phyloP scores from a whole-genome alignment of 257 asterid species.

The Verbascum thapsus region DNA sequence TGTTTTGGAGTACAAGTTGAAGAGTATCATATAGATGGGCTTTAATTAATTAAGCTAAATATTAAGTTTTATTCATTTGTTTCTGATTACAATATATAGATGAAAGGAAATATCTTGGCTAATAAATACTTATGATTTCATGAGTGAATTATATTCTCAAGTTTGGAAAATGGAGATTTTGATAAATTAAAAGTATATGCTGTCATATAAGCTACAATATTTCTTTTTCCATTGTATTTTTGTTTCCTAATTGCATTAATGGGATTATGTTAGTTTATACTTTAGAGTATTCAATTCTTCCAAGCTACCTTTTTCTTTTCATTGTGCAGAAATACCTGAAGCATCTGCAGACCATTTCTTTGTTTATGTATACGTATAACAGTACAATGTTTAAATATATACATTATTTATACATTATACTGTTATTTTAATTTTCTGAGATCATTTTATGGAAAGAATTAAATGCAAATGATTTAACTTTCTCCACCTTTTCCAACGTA shows the following conservation, averaged over 20 bases:
- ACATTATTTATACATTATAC: constrained; percentile 27
- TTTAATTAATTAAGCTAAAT: no score
- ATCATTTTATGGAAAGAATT: constrained; percentile 27
- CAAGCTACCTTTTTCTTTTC: constrained; percentile 33
- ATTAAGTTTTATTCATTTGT: no score
- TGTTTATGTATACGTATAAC: no score
- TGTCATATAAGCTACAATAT: no score
- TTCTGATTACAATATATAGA: no score
- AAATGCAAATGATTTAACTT: no score
- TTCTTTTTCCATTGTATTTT: not conserved
- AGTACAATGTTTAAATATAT: no score
- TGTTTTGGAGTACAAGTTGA: no score
- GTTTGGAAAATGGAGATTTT: not conserved
- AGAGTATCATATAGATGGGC: no score
- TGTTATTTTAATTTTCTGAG: constrained; percentile 25
- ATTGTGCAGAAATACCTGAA: constrained; percentile 38
- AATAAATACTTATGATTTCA: no score
- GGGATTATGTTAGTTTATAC: constrained; percentile 24
- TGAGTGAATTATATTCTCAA: not conserved
- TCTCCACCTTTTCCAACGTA: constrained; percentile 12
- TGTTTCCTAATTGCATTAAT: not conserved
- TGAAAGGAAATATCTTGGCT: no score
- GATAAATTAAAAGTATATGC: no score
- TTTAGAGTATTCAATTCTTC: constrained; percentile 33
- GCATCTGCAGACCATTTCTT: constrained; percentile 33